These are phyloP conservation scores for Tetrapisispora arboricola DNA, from an alignment of 805 yeast genomes.

Conservation along the genomic window DNA sequence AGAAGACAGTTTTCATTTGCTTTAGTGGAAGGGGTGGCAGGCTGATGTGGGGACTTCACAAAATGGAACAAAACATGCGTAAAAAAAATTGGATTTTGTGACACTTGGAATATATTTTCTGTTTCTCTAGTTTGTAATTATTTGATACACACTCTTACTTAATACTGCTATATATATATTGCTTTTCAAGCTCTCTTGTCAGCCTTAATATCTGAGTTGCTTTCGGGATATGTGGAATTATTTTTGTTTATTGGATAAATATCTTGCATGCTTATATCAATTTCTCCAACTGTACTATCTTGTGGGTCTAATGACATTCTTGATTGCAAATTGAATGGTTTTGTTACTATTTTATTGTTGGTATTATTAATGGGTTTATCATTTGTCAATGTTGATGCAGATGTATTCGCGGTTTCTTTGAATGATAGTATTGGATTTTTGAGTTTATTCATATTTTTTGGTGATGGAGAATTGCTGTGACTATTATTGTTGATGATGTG, in stretches of 20 bases:
- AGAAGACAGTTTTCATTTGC: no score
- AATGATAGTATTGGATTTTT: conserved; percentile 1
- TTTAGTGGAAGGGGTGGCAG: no score
- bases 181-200: neutral
- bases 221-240: neutral
- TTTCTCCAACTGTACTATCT: conserved; percentile 6
- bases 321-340: neutral
- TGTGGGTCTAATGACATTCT: conserved; percentile 5
- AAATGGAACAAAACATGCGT: no score
- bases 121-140: no score
- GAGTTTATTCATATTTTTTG: conserved; percentile 3
- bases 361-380: neutral
- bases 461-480: conserved; percentile 4
- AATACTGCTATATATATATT: no score
- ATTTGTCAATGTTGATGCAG: no score
- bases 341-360: neutral
- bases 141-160: no score
- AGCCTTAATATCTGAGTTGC: neutral
- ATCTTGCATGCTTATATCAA: conserved; percentile 20
- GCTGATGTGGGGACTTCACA: no score
- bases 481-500: no score
- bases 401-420: neutral
- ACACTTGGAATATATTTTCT: no score
- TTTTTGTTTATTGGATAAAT: conserved; percentile 4
- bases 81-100: no score